Percentiles rank a stretch among this genome's conserved stretches.
Conservation (phyloP, 2,329 filamentous ascomycete genomes). For the Ceratocystis smalleyi region DNA sequence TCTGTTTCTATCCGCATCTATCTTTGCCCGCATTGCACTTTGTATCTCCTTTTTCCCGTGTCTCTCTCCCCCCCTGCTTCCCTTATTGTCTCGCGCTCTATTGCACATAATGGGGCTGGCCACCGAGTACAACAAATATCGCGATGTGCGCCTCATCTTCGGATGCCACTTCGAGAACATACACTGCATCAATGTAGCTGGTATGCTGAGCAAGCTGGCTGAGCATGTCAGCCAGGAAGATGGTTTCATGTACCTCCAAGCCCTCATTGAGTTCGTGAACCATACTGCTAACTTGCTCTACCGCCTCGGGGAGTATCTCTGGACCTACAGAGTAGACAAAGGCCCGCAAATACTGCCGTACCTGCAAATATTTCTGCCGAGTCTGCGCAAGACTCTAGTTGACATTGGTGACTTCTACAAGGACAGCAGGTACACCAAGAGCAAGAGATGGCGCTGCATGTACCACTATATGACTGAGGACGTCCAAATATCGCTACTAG, state of each 20-base stretch:
- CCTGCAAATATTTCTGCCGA: slow-evolving; percentile 41
- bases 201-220: not conserved
- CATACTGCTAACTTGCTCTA: not conserved
- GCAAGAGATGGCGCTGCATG: slow-evolving; percentile 43
- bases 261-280: not conserved
- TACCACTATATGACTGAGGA: slow-evolving; percentile 41
- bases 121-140: not conserved
- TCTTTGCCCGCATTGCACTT: not conserved
- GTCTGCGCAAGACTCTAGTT: slow-evolving; percentile 35
- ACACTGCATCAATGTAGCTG: not conserved
- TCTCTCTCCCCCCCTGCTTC: not conserved
- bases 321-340: not conserved
- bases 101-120: not conserved
- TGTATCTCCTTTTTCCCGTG: not conserved
- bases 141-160: not conserved
- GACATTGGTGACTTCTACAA: slow-evolving; percentile 40
- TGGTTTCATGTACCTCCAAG: not conserved
- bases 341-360: slow-evolving; percentile 22
- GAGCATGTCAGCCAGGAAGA: not conserved
- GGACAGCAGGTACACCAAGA: slow-evolving; percentile 32
- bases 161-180: not conserved
- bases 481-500: not conserved
- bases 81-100: not conserved
- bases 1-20: not conserved
- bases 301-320: not conserved